Conservation (phyloP, 2,329 filamentous ascomycete species). For the Alternaria gansuensis region DNA sequence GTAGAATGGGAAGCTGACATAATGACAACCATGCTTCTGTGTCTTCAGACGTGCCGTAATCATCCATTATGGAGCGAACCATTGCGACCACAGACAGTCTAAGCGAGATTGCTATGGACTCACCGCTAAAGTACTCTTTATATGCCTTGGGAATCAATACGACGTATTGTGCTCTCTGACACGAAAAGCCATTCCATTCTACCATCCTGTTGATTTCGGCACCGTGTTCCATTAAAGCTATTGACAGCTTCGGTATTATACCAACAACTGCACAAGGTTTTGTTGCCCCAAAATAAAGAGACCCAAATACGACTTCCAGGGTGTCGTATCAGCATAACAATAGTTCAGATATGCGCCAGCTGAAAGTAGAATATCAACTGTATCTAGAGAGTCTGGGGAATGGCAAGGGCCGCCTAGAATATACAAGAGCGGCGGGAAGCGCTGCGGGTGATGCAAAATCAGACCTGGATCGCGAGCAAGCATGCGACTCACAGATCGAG, state of each 20-base stretch:
- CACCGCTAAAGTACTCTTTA: too few relatives aligned
- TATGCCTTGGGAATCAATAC: too few relatives aligned
- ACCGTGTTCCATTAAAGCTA: not conserved
- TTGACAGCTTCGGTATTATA: too few relatives aligned
- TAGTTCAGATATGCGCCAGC: not conserved
- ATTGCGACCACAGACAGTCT: too few relatives aligned
- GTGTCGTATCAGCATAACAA: not conserved
- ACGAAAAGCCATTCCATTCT: not conserved
- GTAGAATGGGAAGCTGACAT: too few relatives aligned
- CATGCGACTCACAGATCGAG: not conserved
- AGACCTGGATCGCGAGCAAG: not conserved
- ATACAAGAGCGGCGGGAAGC: not conserved
- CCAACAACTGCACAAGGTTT: too few relatives aligned
- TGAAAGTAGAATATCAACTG: not conserved
- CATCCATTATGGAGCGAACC: too few relatives aligned
- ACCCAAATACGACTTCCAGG: not conserved
- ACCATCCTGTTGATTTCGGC: not conserved
- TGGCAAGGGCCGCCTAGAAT: not conserved
- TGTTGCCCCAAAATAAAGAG: not conserved
- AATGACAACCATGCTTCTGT: too few relatives aligned
- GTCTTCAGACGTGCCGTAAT: too few relatives aligned
- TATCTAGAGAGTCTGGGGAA: too few relatives aligned
- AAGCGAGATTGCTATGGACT: too few relatives aligned
- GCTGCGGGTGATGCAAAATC: fast-evolving
- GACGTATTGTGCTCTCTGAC: too few relatives aligned